Evolutionary conservation across 2,329 filamentous ascomycete genomes (phyloP).

Genomic region (Rutstroemia sydowiana): DNA sequence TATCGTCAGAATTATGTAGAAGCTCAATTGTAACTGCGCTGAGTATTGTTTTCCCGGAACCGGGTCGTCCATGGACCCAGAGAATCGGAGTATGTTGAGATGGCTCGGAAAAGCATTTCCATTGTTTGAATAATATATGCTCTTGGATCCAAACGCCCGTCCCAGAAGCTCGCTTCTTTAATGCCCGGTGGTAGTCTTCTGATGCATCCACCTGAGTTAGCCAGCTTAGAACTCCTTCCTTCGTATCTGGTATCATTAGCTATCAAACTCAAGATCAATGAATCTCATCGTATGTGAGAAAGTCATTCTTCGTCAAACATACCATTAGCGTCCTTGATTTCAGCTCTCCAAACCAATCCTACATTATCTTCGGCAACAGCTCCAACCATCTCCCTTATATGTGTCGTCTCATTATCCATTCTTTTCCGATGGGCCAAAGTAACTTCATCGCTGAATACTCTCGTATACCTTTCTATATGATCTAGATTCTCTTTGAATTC

Average conservation of each 20-base stretch:
- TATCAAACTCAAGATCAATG: too few relatives aligned
- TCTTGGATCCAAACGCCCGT: conserved; percentile 2
- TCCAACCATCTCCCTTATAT: conserved; percentile 1
- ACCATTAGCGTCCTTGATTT: background rate
- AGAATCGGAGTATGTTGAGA: background rate
- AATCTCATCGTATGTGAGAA: too few relatives aligned
- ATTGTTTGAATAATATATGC: background rate
- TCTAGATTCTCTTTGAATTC: conserved; percentile 6
- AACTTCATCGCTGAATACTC: conserved; percentile 7
- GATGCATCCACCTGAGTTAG: conserved; percentile 1
- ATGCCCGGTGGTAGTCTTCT: conserved; percentile 4
- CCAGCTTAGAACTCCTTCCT: background rate
- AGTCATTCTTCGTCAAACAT: background rate
- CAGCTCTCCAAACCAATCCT: background rate
- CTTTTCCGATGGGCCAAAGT: conserved; percentile 4
- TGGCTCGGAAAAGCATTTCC: background rate
- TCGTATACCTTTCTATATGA: conserved; percentile 6
- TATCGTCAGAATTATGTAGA: background rate
- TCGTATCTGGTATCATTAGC: background rate
- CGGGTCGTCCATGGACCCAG: conserved; percentile 2
- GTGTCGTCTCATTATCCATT: background rate
- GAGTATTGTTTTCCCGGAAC: conserved; percentile 2
- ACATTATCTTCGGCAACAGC: background rate
- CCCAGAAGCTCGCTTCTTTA: background rate
- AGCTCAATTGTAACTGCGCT: conserved; percentile 1